phyloP scores from a whole-genome alignment of 805 yeast genomes.

The Pichia exigua region DNA sequence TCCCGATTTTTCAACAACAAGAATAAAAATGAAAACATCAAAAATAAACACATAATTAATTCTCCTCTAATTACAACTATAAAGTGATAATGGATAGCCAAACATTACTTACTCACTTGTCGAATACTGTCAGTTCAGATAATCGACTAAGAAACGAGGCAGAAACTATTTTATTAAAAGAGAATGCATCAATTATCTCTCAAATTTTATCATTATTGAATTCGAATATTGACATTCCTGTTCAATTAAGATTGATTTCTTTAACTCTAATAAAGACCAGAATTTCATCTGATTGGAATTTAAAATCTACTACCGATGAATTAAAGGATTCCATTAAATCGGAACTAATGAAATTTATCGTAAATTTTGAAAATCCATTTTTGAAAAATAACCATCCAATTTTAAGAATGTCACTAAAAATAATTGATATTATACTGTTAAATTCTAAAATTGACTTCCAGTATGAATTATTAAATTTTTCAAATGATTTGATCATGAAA shows the following conservation, averaged over 20 bases:
- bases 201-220: neutral
- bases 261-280: slow-evolving; percentile 6
- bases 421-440: slow-evolving; percentile 46
- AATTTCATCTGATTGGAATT: slow-evolving; percentile 1
- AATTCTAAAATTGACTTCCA: slow-evolving; percentile 40
- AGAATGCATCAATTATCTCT: neutral
- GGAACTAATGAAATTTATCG: neutral
- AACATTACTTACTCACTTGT: slow-evolving; percentile 36
- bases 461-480: slow-evolving; percentile 40
- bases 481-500: slow-evolving; percentile 37
- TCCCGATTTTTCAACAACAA: too few relatives aligned
- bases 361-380: slow-evolving; percentile 3
- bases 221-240: neutral
- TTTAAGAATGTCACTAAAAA: slow-evolving; percentile 29
- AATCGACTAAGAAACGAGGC: slow-evolving; percentile 34
- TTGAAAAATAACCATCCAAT: neutral
- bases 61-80: too few relatives aligned
- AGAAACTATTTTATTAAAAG: slow-evolving; percentile 25
- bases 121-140: slow-evolving; percentile 43
- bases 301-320: neutral
- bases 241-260: neutral
- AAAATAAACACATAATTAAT: too few relatives aligned
- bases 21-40: too few relatives aligned
- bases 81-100: slow-evolving; percentile 23
- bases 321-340: neutral